Base-by-base conservation (phyloP, 305 asterid genomes). In the Rubia balearica region DNA sequence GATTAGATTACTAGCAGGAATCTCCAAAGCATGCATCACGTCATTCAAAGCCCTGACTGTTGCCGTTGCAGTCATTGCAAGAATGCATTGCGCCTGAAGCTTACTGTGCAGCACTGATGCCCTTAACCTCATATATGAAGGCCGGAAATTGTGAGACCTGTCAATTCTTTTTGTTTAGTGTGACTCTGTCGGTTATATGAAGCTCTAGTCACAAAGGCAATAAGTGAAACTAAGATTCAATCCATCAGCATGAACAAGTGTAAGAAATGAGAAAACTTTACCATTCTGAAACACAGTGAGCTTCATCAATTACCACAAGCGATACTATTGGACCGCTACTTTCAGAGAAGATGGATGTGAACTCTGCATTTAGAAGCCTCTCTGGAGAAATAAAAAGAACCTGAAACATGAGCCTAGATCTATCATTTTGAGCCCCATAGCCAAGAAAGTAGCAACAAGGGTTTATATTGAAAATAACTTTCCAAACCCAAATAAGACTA, bases 61-160 rank as follows among this genome's bases (percentile, higher is more conserved):
- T 73, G 95, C 98, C 51, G 99, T 95, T 74, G 99, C 99, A 59
- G 96, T 91, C 96, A 95, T 95, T 57, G 98, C 98, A 76, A 95
- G 96, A 85, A 95, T 83, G 87, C 97, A 87, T 51, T 89, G 89
- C 61, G 95, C 96, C 75, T 81, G 84, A 70, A 91, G 90, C 80
- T 65, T 87, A 66, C 82, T 83, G 73, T 79, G 82, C 72, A 94
- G 84, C 71, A 88, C 71, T 61, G 96, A 91, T 82, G 96, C 98
- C 82, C 96, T 90, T 74, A 94, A 86, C 88, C 98, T 92, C 99
- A 90, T 94, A 77, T 91, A 94, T 16, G 98, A 90, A 78, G 99
- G 99, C 75, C 98, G 96, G 63, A 94, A 94, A 85, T 94, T 94
- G 82, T 94, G 99, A 72, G 99, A 94, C 99, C 99, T 94, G 90